These are phyloP conservation scores for Rhodotorula glutinis DNA, from an alignment of 1,284 basidiomycete genomes.

Conservation along the genomic window DNA sequence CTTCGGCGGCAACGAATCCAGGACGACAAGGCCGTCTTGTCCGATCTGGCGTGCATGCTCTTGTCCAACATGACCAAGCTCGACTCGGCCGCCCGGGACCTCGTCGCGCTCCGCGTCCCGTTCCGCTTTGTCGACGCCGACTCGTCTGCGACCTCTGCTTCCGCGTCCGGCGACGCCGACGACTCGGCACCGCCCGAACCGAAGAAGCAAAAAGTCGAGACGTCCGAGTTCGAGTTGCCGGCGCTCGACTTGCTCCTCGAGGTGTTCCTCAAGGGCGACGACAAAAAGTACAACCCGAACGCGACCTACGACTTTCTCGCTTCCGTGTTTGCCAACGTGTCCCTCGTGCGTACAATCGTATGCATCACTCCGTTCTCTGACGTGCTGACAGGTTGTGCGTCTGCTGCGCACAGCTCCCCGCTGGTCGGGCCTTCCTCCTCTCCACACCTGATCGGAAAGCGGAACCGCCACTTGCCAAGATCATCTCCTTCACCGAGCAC, in stretches of 20 bases:
- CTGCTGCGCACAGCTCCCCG: slow-evolving; percentile 46
- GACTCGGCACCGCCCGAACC: not conserved
- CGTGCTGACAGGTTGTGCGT: not conserved
- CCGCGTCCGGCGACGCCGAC: slow-evolving; percentile 49
- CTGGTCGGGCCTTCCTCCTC: slow-evolving; percentile 68
- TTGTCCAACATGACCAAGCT: slow-evolving; percentile 89
- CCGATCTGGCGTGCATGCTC: slow-evolving; percentile 93
- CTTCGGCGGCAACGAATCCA: slow-evolving; percentile 46
- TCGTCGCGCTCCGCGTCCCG: slow-evolving; percentile 67
- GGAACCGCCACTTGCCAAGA: slow-evolving; percentile 77
- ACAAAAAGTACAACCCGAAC: slow-evolving; percentile 50
- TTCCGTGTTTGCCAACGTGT: slow-evolving; percentile 86
- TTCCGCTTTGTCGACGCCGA: slow-evolving; percentile 53
- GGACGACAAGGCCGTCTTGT: slow-evolving; percentile 84
- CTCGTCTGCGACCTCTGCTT: not conserved
- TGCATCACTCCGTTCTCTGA: not conserved
- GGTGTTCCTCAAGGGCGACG: slow-evolving; percentile 71
- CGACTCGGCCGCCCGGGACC: slow-evolving; percentile 62
- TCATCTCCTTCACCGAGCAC: slow-evolving; percentile 84
- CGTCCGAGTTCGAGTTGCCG: slow-evolving; percentile 58
- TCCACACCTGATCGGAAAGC: slow-evolving; percentile 53
- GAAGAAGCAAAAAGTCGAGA: not conserved
- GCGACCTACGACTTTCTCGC: slow-evolving; percentile 73
- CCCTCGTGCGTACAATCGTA: slow-evolving; percentile 57
- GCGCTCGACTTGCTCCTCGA: slow-evolving; percentile 76